Evolutionary conservation across 495 filamentous ascomycete species (phyloP), one percentile per base, ranked within the genome.

Genomic region (Penicillium riverlandense): DNA sequence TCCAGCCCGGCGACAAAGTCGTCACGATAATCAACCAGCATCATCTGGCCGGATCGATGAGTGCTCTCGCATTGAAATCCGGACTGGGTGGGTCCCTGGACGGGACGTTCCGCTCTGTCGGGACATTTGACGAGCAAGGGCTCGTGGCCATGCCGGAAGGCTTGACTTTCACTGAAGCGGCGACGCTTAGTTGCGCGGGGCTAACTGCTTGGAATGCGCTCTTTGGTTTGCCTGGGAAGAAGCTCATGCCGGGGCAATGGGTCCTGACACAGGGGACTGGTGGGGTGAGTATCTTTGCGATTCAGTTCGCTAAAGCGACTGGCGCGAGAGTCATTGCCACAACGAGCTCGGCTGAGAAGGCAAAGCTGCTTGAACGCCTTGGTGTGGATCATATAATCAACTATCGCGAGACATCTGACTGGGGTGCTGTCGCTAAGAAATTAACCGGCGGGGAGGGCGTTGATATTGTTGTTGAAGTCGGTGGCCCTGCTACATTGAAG

Each of bases 211-310:
- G 67, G 65, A 69, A 66, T 44, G 62, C 62, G 11, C 50, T 67
- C 1, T 67, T 53, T 43, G 65, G 63, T 0, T 44, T 83, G 8
- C 6, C 32, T 0, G 44, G 35, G 1, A 70, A 62, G 45, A 38
- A 50, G 1, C 43, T 85, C 12, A 72, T 66, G 53, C 70, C 75
- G 0, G 83, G 82, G 1, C 59, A 85, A 29, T 63, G 48, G 12
- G 79, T 88, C 3, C 41, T 86, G 10, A 76, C 75, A 1, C 79
- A 85, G 49, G 83, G 83, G 4, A 85, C 79, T 0, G 83, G 83
- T 1, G 81, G 81, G 29, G 82, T 86, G 14, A 75, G 68, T 38
- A 67, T 85, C 11, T 85, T 85, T 50, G 80, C 70, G 8, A 44
- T 58, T 3, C 50, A 57, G 40, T 57, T 68, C 39, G 69, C 62